Percentiles rank a stretch among this genome's conserved stretches.
Evolutionary conservation across 805 yeast genomes (phyloP).

Genomic region (Nakazawaea wyomingensis): DNA sequence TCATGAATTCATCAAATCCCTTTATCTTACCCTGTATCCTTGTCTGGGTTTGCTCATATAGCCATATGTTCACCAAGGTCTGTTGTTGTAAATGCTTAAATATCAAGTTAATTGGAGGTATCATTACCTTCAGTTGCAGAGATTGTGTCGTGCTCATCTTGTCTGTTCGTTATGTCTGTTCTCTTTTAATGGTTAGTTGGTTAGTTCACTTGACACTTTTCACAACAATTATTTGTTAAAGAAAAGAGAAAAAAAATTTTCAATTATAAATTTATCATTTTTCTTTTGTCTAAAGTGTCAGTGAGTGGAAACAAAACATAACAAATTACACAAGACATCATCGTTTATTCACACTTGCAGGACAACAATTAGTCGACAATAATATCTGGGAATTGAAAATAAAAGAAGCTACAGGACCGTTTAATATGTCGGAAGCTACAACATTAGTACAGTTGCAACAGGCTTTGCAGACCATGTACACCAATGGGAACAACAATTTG

Average conservation of each 20-base stretch:
- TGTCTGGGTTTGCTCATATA: conserved; percentile 75
- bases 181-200: too few relatives aligned
- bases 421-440: conserved; percentile 7
- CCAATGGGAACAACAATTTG: conserved; percentile 25
- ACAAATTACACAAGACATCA: too few relatives aligned
- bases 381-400: too few relatives aligned
- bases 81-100: conserved; percentile 85
- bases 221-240: too few relatives aligned
- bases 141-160: not conserved
- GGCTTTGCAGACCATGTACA: conserved; percentile 42
- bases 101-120: conserved; percentile 90
- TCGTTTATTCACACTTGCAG: too few relatives aligned
- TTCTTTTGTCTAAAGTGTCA: too few relatives aligned
- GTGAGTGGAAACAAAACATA: too few relatives aligned
- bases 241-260: too few relatives aligned
- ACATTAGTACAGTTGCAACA: conserved; percentile 27
- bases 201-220: too few relatives aligned
- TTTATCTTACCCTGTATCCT: conserved; percentile 78
- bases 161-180: not conserved
- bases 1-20: conserved; percentile 99
- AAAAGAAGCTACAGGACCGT: too few relatives aligned
- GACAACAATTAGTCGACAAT: too few relatives aligned
- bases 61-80: conserved; percentile 76
- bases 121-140: conserved; percentile 46
- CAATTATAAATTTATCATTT: too few relatives aligned